Conservation (phyloP, 73 alveolate species). For the Loxodes magnus region DNA sequence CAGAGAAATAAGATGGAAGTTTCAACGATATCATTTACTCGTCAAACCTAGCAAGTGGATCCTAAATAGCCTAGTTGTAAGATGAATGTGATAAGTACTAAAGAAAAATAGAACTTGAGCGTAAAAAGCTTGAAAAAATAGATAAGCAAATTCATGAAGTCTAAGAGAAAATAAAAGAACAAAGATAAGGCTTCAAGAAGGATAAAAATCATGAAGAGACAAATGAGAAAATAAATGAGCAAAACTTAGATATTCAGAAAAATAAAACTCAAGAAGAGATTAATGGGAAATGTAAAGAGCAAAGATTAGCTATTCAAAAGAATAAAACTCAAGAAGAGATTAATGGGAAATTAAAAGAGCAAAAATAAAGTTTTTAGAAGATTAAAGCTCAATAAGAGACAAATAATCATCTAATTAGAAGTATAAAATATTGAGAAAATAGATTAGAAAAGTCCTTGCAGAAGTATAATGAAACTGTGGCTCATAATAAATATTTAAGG, state of each 20-base stretch:
- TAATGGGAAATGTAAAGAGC: too few relatives aligned
- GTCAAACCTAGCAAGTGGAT: slow-evolving; percentile 3
- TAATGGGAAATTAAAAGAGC: too few relatives aligned
- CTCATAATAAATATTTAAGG: slow-evolving; percentile 75
- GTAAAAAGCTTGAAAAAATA: slow-evolving; percentile 35
- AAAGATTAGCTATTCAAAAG: too few relatives aligned
- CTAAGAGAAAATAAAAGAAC: slow-evolving; percentile 55
- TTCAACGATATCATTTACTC: slow-evolving; percentile 3
- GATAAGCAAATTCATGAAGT: slow-evolving; percentile 57
- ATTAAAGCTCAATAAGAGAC: slow-evolving; percentile 14
- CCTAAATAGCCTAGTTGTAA: slow-evolving; percentile 6
- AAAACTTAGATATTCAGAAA: too few relatives aligned
- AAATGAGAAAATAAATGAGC: slow-evolving; percentile 48
- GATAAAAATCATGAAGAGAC: slow-evolving; percentile 81
- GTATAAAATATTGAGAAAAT: slow-evolving; percentile 73
- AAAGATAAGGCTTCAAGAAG: slow-evolving; percentile 63
- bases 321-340: slow-evolving; percentile 8
- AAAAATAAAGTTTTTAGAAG: too few relatives aligned
- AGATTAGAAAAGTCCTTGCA: slow-evolving; percentile 86
- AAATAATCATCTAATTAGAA: slow-evolving; percentile 6
- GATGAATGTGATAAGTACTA: slow-evolving; percentile 10
- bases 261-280: too few relatives aligned
- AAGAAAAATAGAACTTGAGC: slow-evolving; percentile 48
- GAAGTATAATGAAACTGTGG: slow-evolving; percentile 94
- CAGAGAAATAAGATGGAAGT: too few relatives aligned